phyloP scores from a whole-genome alignment of 192 early-diverging fungal genomes.

The Tieghemiomyces parasiticus region DNA sequence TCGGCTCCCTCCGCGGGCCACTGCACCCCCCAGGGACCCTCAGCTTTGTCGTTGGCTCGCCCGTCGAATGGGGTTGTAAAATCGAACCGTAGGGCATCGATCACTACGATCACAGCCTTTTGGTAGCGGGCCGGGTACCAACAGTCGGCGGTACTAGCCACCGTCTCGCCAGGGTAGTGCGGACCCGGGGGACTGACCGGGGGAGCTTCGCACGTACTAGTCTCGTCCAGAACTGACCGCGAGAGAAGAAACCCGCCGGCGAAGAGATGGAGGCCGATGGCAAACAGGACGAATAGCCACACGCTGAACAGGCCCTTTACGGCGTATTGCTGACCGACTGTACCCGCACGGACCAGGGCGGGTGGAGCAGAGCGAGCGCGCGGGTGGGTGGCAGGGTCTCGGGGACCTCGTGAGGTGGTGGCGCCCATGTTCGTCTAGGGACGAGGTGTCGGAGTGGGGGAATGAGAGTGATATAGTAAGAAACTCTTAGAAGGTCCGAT shows the following conservation, averaged over 20 bases:
- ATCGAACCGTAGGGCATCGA: slow-evolving; percentile 64
- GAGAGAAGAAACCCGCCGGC: slow-evolving; percentile 55
- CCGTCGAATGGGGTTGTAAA: slow-evolving; percentile 16
- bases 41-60: slow-evolving; percentile 25
- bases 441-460: too few relatives aligned
- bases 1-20: slow-evolving; percentile 33
- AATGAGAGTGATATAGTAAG: too few relatives aligned
- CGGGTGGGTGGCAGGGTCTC: too few relatives aligned
- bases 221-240: slow-evolving; percentile 39
- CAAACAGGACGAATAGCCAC: slow-evolving; percentile 7
- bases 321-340: too few relatives aligned
- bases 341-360: too few relatives aligned
- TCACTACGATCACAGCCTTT: slow-evolving; percentile 45
- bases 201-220: slow-evolving; percentile 13
- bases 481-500: too few relatives aligned
- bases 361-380: too few relatives aligned
- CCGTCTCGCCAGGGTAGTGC: slow-evolving; percentile 10
- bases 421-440: too few relatives aligned
- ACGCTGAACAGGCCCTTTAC: neutral
- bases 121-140: slow-evolving; percentile 34
- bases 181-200: slow-evolving; percentile 13
- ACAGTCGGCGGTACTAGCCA: neutral
- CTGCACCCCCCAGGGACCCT: too few relatives aligned
- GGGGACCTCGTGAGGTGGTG: too few relatives aligned
- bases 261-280: slow-evolving; percentile 48